Evolutionary conservation across 345 rosid genomes (phyloP), one percentile per base, ranked within the genome.

Genomic region (Garcia nutans): DNA sequence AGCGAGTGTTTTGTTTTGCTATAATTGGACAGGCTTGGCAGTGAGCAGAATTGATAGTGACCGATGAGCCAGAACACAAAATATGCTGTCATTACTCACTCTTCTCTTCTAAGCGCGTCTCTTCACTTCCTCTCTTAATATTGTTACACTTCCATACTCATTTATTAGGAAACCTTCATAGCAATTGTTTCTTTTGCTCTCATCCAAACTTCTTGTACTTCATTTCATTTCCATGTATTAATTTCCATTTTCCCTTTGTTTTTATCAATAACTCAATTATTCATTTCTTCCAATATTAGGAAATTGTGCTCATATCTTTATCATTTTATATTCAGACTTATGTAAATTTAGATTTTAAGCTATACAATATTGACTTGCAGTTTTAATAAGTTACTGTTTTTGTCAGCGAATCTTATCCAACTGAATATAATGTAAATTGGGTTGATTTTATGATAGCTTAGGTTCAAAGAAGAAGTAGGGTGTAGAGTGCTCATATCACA

Each of bases 101-200:
- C 17, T 52, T 59, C 2, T 10, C 12, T 28, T n/a, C 2, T 16
- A 28, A 50, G 71, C 57, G 73, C 76, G 83, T 77, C 56, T 28
- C 2, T 49, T 4, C 74, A 59, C 31, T 16, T 19, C 23, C 13
- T n/a, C 52, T 45, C 19, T 31, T 41, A 26, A 77, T 52, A 33
- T 8, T 69, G 37, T 45, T 65, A 47, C 10, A 19, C 56, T 64
- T 71, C 23, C 9, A 57, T 28, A 6, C 60, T 16, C 44, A 50
- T 31, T 63, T 17, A 6, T 64, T 37, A 33, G 78, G 80, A 89
- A 85, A 86, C 85, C 85, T 87, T 87, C 91, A 76, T 61, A 47
- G 91, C 87, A 86, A 81, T 80, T 78, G 76, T 66, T 58, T 45
- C 1, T n/a, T n/a, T 19, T 67, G 26, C 22, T 50, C 56, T 0